Percentiles rank a stretch among this genome's conserved stretches.
phyloP scores from a whole-genome alignment of 768 basidiomycete genomes.

The Macrolepiota albuminosa region DNA sequence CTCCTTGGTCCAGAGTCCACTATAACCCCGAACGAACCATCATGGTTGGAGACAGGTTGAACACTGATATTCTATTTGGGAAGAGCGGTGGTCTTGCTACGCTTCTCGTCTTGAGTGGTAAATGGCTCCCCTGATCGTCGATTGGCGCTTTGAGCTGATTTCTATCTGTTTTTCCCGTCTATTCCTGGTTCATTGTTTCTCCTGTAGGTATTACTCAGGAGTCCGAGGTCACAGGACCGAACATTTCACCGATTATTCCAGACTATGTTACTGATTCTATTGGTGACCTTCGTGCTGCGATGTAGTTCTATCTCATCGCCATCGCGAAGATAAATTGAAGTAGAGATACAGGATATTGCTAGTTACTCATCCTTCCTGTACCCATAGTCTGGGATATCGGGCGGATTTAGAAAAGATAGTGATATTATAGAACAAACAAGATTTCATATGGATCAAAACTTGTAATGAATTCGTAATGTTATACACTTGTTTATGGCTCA shows the following conservation, averaged over 20 bases:
- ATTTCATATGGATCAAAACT: neutral
- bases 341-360: neutral
- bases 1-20: slow-evolving; percentile 51
- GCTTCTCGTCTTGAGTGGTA: slow-evolving; percentile 90
- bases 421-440: neutral
- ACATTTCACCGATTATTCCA: slow-evolving; percentile 69
- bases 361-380: neutral
- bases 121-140: slow-evolving; percentile 3
- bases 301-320: slow-evolving; percentile 1
- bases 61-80: slow-evolving; percentile 95
- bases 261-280: slow-evolving; percentile 78
- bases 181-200: neutral
- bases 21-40: slow-evolving; percentile 85
- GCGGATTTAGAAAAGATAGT: neutral
- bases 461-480: neutral
- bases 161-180: neutral
- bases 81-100: slow-evolving; percentile 82
- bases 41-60: slow-evolving; percentile 94
- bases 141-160: neutral
- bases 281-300: slow-evolving; percentile 63
- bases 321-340: neutral
- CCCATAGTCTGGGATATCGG: neutral
- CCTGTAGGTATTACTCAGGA: slow-evolving; percentile 69
- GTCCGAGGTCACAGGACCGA: slow-evolving; percentile 66
- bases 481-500: neutral